Base-by-base conservation (phyloP, 2,329 filamentous ascomycete genomes). In the Penicillium sp. region DNA sequence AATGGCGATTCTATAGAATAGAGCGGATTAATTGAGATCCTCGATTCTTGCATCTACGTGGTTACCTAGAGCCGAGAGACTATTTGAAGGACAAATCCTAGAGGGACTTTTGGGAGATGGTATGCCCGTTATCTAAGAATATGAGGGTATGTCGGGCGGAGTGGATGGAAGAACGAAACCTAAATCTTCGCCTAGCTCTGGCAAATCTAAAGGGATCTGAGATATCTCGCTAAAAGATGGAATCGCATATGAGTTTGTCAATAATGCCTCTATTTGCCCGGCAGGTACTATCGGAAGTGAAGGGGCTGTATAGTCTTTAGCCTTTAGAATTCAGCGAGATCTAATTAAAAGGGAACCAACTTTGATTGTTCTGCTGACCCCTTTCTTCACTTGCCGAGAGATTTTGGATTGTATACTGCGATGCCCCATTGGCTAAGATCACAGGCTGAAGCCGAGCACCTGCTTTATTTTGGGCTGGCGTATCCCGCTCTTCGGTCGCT, bases 51-150 rank as follows among this genome's bases (percentile, higher is more conserved):
- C 15, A 23, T 33, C 31, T 33, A 18, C 5, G 31, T 33, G 31
- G 31, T 33, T 20, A 33, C 31, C 12, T 33, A 18, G 31, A 23
- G 31, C 31, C n/a, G 18, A 22, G 31, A 33, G 15, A 33, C 31
- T 5, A 33, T 33, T 2, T 33, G 31, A 33, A 33, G 15, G 7
- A 6, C 8, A 22, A 13, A 22, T n/a, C 31, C 12, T 23, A 23
- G n/a, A 33, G 15, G 15, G 13, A 18, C 12, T 13, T 29, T 29
- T 29, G 12, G 26, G 26, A 29, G 26, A 29, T 29, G 31, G 31
- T 7, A 33, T 33, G 31, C 31, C 31, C 2, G 31, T 33, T 20
- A 33, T 33, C 5, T 33, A 18, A 23, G 31, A 33, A 23, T 22
- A 33, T 3, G 31, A 33, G 2, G 31, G 31, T 12, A 33, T 13